Conservation (phyloP, 495 filamentous ascomycete species). For the Pyrenopolyporus hunteri region DNA sequence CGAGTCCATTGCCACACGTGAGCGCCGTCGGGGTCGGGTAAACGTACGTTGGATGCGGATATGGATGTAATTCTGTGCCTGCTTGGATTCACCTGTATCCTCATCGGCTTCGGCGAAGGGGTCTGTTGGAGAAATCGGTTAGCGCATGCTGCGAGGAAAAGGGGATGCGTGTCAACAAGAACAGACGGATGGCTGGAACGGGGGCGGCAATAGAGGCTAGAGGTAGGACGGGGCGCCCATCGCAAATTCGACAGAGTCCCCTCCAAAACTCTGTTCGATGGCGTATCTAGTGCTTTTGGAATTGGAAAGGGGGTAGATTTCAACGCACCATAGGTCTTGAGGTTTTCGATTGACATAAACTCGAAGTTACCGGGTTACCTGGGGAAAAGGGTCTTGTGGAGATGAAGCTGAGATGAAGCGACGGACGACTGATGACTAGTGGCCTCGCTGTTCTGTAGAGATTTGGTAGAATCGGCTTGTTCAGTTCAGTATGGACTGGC, state of each 20-base stretch:
- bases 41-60: slow-evolving; percentile 98
- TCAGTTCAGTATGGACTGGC: not conserved
- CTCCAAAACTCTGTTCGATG: too few relatives aligned
- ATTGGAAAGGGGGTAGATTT: slow-evolving; percentile 44
- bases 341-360: slow-evolving; percentile 99
- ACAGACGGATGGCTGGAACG: not conserved
- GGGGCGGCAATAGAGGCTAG: not conserved
- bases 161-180: slow-evolving; percentile 19
- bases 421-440: slow-evolving; percentile 50
- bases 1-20: slow-evolving; percentile 7
- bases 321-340: slow-evolving; percentile 97
- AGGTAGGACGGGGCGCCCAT: too few relatives aligned
- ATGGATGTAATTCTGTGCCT: slow-evolving; percentile 95
- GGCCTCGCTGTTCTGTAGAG: slow-evolving; percentile 42
- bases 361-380: slow-evolving; percentile 60
- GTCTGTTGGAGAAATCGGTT: slow-evolving; percentile 61
- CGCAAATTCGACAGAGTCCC: too few relatives aligned
- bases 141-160: slow-evolving; percentile 13
- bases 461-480: slow-evolving; percentile 7
- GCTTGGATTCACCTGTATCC: slow-evolving; percentile 91
- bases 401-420: slow-evolving; percentile 45
- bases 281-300: too few relatives aligned
- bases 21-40: not conserved
- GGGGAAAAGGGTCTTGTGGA: slow-evolving; percentile 51
- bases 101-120: slow-evolving; percentile 99